Base-by-base conservation (phyloP, 495 filamentous ascomycete genomes). In the Penicillium fimorum region DNA sequence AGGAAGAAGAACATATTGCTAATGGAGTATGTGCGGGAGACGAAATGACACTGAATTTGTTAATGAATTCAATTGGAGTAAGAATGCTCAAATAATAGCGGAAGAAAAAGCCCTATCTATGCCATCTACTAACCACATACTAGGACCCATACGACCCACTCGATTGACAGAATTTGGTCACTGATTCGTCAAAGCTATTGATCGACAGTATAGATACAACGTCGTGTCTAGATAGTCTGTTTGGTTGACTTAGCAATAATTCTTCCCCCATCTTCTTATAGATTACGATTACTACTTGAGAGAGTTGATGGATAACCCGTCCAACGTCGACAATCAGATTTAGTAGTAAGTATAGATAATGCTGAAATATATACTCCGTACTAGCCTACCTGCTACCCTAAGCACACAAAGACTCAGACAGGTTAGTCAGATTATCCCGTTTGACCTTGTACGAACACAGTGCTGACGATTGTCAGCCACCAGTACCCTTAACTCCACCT, bases 401-500 rank as follows among this genome's bases (percentile, higher is more conserved):
- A 52, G 10, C 25, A 52, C 48, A 7, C 9, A 20, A 41, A 17
- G 4, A 24, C 24, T 13, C 29, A 17, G n/a, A 35, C 8, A 17
- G n/a, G 13, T 53, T 35, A 48, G 49, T 58, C 32, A 54, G 38
- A 49, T 53, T 11, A n/a, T 40, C 25, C 22, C 15, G 17, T 22
- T 29, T 18, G 53, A 42, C 52, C 58, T 60, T 58, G 43, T 52
- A 66, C 60, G 56, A 66, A 66, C 60, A 66, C 55, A 66, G 60
- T 66, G 60, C 63, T 66, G 57, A 66, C 57, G 30, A 52, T 29
- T 44, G 33, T 48, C 17, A 58, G 55, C 62, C 59, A 56, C 55
- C 55, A 40, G 43, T 35, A 20, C 12, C 20, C 15, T 15, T 38
- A 43, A 38, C 32, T 24, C 32, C 20, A 35, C 33, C 33, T 37